Conservation (phyloP, 345 rosid genomes). For the Noccaea bulbosa region DNA sequence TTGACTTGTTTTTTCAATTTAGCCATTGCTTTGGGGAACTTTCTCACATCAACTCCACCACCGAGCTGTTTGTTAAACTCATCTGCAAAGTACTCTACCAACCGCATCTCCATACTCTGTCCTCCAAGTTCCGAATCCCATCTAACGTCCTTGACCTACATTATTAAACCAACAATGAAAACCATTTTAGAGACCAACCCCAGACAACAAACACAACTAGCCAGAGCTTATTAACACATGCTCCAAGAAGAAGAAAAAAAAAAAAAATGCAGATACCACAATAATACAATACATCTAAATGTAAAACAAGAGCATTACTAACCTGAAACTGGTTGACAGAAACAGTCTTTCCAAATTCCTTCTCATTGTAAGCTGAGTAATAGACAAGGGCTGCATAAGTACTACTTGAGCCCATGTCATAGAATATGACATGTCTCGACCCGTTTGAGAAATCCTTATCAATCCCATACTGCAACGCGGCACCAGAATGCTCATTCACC, state of each 20-base stretch:
- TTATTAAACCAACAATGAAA: neutral
- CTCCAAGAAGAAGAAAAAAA: neutral
- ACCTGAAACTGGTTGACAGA: slow-evolving; percentile 97
- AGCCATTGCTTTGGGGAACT: slow-evolving; percentile 96
- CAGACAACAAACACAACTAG: slow-evolving; percentile 2
- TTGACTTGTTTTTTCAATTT: slow-evolving; percentile 97
- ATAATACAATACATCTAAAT: neutral
- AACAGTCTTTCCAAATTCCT: slow-evolving; percentile 88
- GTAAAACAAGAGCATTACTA: slow-evolving; percentile 1
- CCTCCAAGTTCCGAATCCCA: slow-evolving; percentile 98
- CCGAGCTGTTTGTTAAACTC: slow-evolving; percentile 95
- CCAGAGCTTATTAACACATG: neutral
- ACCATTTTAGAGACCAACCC: slow-evolving; percentile 3
- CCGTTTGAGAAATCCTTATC: slow-evolving; percentile 91
- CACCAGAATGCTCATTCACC: slow-evolving; percentile 89
- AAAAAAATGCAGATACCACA: slow-evolving; percentile 9
- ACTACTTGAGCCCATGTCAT: slow-evolving; percentile 94
- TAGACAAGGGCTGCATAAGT: slow-evolving; percentile 89
- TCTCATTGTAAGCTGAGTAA: slow-evolving; percentile 83
- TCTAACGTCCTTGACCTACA: slow-evolving; percentile 96
- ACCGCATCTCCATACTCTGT: slow-evolving; percentile 77
- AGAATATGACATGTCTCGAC: slow-evolving; percentile 86
- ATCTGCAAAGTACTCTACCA: slow-evolving; percentile 93
- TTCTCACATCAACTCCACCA: slow-evolving; percentile 86
- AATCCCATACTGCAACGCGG: slow-evolving; percentile 98